Percentiles rank a stretch among this genome's conserved stretches.
Conservation (phyloP, 2,329 filamentous ascomycete species). For the Aspergillus ibericus region DNA sequence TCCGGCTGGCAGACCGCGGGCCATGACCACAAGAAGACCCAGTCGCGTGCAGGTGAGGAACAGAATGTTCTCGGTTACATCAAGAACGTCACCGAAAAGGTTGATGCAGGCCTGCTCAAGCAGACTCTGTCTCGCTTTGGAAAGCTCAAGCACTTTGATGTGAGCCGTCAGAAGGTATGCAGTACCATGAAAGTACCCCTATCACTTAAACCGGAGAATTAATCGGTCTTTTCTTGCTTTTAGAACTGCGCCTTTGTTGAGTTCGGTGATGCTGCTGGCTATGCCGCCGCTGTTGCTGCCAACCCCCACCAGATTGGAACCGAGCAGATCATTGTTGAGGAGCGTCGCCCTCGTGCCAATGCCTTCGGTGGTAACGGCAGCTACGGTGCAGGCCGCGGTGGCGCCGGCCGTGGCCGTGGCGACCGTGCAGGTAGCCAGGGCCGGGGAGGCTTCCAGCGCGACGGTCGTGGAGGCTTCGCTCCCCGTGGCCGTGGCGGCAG, state of each 20-base stretch:
- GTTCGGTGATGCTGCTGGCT: slow-evolving; percentile 77
- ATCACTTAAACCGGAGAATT: neutral
- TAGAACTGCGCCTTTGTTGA: slow-evolving; percentile 98
- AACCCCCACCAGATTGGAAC: slow-evolving; percentile 85
- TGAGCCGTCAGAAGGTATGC: slow-evolving; percentile 72
- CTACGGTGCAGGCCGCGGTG: slow-evolving; percentile 61
- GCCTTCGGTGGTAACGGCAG: slow-evolving; percentile 69
- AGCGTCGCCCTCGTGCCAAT: slow-evolving; percentile 74
- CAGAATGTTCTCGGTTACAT: slow-evolving; percentile 84
- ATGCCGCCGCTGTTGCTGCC: slow-evolving; percentile 75
- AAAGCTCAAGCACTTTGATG: slow-evolving; percentile 63
- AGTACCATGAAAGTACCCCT: neutral
- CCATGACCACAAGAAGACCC: slow-evolving; percentile 75
- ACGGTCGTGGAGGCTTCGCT: slow-evolving; percentile 66
- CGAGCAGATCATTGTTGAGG: slow-evolving; percentile 82
- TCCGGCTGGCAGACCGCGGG: slow-evolving; percentile 87
- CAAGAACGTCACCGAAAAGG: slow-evolving; percentile 90
- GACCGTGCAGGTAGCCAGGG: slow-evolving; percentile 65
- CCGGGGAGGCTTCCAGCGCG: slow-evolving; percentile 67
- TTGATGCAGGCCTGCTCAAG: slow-evolving; percentile 72
- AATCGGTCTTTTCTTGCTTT: neutral
- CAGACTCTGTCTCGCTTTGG: slow-evolving; percentile 68
- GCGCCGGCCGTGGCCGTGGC: slow-evolving; percentile 66
- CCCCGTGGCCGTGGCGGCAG: slow-evolving; percentile 65
- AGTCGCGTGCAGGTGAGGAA: slow-evolving; percentile 69